Base-by-base conservation (phyloP, 1,284 basidiomycete species). In the Coriolopsis trogii region DNA sequence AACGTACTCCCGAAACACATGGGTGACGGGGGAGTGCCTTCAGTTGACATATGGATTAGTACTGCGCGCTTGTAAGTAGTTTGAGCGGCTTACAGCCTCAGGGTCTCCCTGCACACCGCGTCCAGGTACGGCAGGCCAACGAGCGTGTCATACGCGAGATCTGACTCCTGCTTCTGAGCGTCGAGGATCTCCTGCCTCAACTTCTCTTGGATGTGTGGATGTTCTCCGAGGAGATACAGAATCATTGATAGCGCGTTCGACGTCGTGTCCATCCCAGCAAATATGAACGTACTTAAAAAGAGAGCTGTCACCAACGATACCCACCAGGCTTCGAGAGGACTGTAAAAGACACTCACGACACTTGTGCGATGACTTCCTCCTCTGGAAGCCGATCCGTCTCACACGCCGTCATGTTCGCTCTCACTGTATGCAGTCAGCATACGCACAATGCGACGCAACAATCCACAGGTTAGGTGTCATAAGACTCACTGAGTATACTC, bases 71-170 rank as follows among this genome's bases (percentile, higher is more conserved):
- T n/a, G n/a, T n/a, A 23, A 23, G 18, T 4, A 12, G 37, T 6
- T 3, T 3, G 16, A 15, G 10, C 23, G 8, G 3, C 39, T 12
- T 28, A 41, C 39, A 41, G 24, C n/a, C 39, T 23, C 10, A 41
- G 24, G 15, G 39, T 41, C 15, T 41, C 39, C n/a, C 39, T 4
- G 13, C 39, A 66, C 7, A 70, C 59, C 5, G 64, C 68, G 37
- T 70, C 68, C 12, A 70, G 56, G 46, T 62, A 68, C 2, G 68
- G 66, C 8, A 70, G 55, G 3, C 45, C 49, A 20, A 63, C 61
- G 13, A 70, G 55, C 2, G 40, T 40, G 40, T 70, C 67, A 42
- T 68, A 64, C 0, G 60, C 38, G 15, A 67, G 45, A 20, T 67
- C 63, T 16, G n/a, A n/a, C n/a, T 39, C 39, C 13, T 57, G 46